These are phyloP conservation scores for Chlorella sp. DNA, from an alignment of 139 green algal species.

Conservation along the genomic window DNA sequence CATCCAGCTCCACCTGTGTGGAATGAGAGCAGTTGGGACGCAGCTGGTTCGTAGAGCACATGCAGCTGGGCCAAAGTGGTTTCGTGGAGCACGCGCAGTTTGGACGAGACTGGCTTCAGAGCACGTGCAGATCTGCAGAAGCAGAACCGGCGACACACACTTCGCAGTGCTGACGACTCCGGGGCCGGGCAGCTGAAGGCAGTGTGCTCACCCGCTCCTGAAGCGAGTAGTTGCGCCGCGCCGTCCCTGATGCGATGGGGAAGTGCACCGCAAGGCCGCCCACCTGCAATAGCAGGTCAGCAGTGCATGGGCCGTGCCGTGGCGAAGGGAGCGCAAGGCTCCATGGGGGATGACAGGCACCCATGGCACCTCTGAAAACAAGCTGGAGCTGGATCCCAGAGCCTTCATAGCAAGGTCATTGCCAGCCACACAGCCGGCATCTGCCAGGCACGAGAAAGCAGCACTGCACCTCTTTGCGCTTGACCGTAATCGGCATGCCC, in stretches of 20 bases:
- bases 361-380: not conserved
- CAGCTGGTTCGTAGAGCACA: too few species aligned
- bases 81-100: not conserved
- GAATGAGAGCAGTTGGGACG: too few species aligned
- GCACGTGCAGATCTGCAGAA: not conserved
- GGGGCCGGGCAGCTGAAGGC: not conserved
- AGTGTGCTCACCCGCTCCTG: not conserved
- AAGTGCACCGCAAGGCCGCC: not conserved
- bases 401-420: not conserved
- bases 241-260: not conserved
- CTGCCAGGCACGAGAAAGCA: too few species aligned
- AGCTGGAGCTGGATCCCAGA: too few species aligned
- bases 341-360: not conserved
- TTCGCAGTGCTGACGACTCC: not conserved
- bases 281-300: not conserved
- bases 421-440: not conserved
- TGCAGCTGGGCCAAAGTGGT: not conserved
- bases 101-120: too few species aligned
- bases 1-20: slow-evolving; percentile 30
- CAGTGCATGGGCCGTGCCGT: too few species aligned
- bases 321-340: too few species aligned
- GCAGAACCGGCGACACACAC: not conserved
- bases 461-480: slow-evolving; percentile 20
- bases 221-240: not conserved
- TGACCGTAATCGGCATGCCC: not conserved